Evolutionary conservation across 2,329 filamentous ascomycete species (phyloP).

Genomic region (Hypoxylon sp.): DNA sequence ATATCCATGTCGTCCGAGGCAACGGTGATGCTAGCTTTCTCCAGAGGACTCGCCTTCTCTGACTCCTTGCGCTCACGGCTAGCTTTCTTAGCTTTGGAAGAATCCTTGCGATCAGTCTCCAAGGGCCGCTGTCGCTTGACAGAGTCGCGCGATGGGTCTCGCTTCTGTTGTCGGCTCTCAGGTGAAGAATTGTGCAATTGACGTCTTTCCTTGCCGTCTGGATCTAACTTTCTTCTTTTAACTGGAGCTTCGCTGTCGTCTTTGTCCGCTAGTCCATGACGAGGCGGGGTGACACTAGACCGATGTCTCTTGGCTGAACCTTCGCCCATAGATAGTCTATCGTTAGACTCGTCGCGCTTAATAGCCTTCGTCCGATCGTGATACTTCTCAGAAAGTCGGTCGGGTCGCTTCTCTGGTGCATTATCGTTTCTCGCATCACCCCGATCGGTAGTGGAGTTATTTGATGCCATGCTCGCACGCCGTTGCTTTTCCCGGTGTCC

Average conservation of each 20-base stretch:
- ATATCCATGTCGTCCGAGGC: conserved; percentile 71
- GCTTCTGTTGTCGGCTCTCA: conserved; percentile 64
- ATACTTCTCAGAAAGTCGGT: conserved; percentile 66
- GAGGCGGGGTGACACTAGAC: conserved; percentile 71
- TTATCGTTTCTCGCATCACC: conserved; percentile 67
- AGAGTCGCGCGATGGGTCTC: conserved; percentile 60
- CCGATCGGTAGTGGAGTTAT: conserved; percentile 68
- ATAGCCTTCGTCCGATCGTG: conserved; percentile 73
- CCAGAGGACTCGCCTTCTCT: conserved; percentile 59
- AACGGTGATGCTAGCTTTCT: conserved; percentile 68
- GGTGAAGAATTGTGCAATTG: conserved; percentile 61
- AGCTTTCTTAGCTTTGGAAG: conserved; percentile 58
- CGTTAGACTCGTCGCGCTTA: conserved; percentile 73
- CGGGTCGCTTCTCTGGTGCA: conserved; percentile 63
- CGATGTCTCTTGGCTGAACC: conserved; percentile 71
- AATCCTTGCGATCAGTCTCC: conserved; percentile 58
- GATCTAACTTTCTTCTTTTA: conserved; percentile 72
- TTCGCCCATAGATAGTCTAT: conserved; percentile 67
- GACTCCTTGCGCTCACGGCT: conserved; percentile 61
- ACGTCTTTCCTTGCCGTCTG: conserved; percentile 67
- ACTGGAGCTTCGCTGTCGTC: conserved; percentile 66
- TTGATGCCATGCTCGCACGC: conserved; percentile 71
- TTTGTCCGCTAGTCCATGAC: conserved; percentile 66
- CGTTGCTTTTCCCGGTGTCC: conserved; percentile 72
- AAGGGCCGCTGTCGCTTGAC: conserved; percentile 52